Evolutionary conservation across 2,329 filamentous ascomycete species (phyloP).

Genomic region (Microsporum canis): DNA sequence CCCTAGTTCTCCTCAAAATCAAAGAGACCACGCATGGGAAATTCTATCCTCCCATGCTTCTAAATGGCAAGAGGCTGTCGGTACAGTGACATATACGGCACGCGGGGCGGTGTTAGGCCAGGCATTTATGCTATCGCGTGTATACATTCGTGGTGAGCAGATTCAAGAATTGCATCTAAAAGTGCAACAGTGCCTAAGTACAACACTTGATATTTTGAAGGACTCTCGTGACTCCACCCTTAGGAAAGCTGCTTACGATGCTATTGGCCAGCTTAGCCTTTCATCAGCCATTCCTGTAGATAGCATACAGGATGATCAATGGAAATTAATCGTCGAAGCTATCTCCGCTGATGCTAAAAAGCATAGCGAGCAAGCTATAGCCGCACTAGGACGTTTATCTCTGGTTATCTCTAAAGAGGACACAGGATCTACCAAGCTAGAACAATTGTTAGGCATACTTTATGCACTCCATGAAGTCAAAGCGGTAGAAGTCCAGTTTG

Average conservation of each 20-base stretch:
- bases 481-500: conserved; percentile 78
- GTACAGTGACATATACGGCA: conserved; percentile 47
- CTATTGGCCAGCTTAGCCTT: conserved; percentile 51
- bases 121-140: conserved; percentile 47
- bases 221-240: conserved; percentile 45
- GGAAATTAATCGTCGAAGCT: conserved; percentile 46
- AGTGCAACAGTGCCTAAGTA: conserved; percentile 33
- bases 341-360: conserved; percentile 61
- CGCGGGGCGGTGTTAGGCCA: conserved; percentile 51
- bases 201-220: conserved; percentile 43
- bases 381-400: conserved; percentile 66
- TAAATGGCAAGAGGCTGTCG: conserved; percentile 49
- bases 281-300: conserved; percentile 41
- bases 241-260: conserved; percentile 46
- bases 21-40: not conserved
- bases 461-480: conserved; percentile 73
- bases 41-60: conserved; percentile 9
- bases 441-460: conserved; percentile 53
- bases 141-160: conserved; percentile 39
- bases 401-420: conserved; percentile 37
- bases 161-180: conserved; percentile 25
- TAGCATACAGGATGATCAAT: conserved; percentile 21
- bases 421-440: conserved; percentile 23
- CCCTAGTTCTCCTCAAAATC: conserved; percentile 22
- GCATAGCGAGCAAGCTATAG: conserved; percentile 69